Percentiles rank a stretch among this genome's conserved stretches.
These are phyloP conservation scores for Didymella pinodella DNA, from an alignment of 2,329 filamentous ascomycete genomes.

Conservation along the genomic window DNA sequence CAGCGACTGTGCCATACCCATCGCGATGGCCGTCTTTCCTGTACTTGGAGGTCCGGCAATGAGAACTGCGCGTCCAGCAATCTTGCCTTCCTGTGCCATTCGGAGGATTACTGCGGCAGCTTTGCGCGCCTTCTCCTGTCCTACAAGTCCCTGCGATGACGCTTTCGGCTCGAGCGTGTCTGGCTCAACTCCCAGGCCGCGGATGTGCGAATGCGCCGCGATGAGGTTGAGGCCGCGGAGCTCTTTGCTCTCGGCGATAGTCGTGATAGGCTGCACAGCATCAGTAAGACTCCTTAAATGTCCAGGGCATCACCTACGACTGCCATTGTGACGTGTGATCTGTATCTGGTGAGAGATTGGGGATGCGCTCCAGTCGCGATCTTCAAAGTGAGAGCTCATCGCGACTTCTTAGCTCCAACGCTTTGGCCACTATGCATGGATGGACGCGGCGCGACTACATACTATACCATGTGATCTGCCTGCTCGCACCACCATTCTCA, in stretches of 20 bases:
- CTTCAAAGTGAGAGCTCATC: slow-evolving; percentile 7
- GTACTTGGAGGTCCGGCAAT: slow-evolving; percentile 97
- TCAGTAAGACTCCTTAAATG: slow-evolving; percentile 21
- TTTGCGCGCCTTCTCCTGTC: slow-evolving; percentile 95
- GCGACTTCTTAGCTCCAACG: slow-evolving; percentile 7
- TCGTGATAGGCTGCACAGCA: slow-evolving; percentile 65
- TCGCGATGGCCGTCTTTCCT: slow-evolving; percentile 97
- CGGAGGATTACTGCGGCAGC: slow-evolving; percentile 94
- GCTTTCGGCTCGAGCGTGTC: slow-evolving; percentile 87
- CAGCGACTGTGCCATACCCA: slow-evolving; percentile 97
- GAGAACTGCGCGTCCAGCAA: slow-evolving; percentile 91
- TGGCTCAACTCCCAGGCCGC: slow-evolving; percentile 89
- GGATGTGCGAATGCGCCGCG: slow-evolving; percentile 97
- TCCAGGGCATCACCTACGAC: slow-evolving; percentile 33
- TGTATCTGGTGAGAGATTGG: slow-evolving; percentile 7
- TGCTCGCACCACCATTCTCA: background rate
- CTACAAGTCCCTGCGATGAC: slow-evolving; percentile 90
- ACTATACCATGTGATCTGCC: background rate
- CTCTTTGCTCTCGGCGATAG: slow-evolving; percentile 94
- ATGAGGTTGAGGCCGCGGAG: slow-evolving; percentile 96
- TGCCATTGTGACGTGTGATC: slow-evolving; percentile 39
- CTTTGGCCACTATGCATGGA: background rate
- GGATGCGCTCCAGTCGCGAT: slow-evolving; percentile 18
- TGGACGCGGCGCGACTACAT: slow-evolving; percentile 9
- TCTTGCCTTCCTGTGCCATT: slow-evolving; percentile 99